These are phyloP conservation scores for Phytophthora aleatoria DNA, from an alignment of 352 stramenopile genomes.

Conservation along the genomic window DNA sequence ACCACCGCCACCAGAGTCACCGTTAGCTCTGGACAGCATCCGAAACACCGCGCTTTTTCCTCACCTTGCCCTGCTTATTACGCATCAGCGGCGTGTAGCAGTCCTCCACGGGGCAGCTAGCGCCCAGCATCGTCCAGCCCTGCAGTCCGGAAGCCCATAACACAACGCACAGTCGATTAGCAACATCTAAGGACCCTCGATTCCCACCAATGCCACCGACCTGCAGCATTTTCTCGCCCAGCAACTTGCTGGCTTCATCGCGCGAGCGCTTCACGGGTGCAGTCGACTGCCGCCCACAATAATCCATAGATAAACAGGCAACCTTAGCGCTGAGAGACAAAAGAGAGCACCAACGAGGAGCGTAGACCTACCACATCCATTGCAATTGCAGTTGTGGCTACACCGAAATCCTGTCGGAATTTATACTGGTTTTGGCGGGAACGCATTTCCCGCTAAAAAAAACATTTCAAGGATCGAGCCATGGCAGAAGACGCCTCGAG, in stretches of 20 bases:
- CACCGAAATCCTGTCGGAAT: slow-evolving; percentile 7
- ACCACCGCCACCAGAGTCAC: background rate
- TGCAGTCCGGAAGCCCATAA: slow-evolving; percentile 17
- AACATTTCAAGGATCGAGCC: background rate
- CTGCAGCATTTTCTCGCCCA: slow-evolving; percentile 86
- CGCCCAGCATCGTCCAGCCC: slow-evolving; percentile 79
- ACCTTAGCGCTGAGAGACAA: slow-evolving; percentile 4
- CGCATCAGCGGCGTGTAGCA: slow-evolving; percentile 85
- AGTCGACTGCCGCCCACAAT: slow-evolving; percentile 1
- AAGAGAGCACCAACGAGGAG: background rate
- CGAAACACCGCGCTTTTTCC: background rate
- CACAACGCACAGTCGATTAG: slow-evolving; percentile 1
- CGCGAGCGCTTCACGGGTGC: slow-evolving; percentile 42
- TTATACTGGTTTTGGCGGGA: slow-evolving; percentile 36
- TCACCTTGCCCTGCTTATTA: slow-evolving; percentile 69
- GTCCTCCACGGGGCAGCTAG: slow-evolving; percentile 65
- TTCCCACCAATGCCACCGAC: slow-evolving; percentile 22
- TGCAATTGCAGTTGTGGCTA: slow-evolving; percentile 1
- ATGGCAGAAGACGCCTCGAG: slow-evolving; percentile 30
- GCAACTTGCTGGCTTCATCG: slow-evolving; percentile 73
- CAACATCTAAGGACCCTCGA: background rate
- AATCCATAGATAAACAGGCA: background rate
- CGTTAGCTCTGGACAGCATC: background rate
- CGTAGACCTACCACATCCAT: slow-evolving; percentile 29
- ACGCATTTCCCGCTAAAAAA: slow-evolving; percentile 20